Conservation (phyloP, 2,329 filamentous ascomycete genomes). For the Ascochyta koolunga region DNA sequence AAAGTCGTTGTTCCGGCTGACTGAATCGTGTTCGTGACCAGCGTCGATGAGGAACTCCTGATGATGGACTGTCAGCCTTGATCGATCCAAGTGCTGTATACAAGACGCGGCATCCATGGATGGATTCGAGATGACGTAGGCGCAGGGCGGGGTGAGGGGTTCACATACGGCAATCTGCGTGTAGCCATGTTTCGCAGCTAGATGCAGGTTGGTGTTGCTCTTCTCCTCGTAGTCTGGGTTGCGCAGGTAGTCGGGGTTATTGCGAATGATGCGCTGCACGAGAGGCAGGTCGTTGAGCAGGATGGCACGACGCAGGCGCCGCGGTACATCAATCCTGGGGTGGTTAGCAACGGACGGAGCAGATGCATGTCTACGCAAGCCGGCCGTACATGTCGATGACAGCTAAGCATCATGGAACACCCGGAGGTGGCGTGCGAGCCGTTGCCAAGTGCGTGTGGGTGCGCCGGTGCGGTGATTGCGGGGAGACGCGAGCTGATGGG, state of each 20-base stretch:
- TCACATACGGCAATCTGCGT: conserved; percentile 64
- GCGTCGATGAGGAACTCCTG: conserved; percentile 70
- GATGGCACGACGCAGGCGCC: conserved; percentile 82
- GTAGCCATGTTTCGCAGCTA: conserved; percentile 76
- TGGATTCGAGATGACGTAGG: conserved; percentile 13
- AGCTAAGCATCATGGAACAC: conserved; percentile 29
- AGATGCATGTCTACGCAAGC: background rate
- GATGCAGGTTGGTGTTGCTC: conserved; percentile 83
- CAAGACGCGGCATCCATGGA: too few species aligned
- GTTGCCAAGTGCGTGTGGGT: conserved; percentile 7
- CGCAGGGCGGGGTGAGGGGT: background rate
- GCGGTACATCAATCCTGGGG: conserved; percentile 74
- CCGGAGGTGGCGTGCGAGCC: conserved; percentile 8
- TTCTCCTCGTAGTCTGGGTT: conserved; percentile 79
- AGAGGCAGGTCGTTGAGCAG: conserved; percentile 74
- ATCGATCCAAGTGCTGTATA: too few species aligned
- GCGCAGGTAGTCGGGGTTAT: conserved; percentile 72
- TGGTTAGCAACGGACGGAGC: background rate
- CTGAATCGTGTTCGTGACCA: conserved; percentile 75
- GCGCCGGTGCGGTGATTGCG: conserved; percentile 15
- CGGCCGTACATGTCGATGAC: conserved; percentile 32
- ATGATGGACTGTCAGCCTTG: background rate
- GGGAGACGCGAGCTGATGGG: conserved; percentile 21
- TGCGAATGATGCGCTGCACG: conserved; percentile 75
- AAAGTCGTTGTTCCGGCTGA: conserved; percentile 78